Percentiles rank a stretch among this genome's conserved stretches.
Evolutionary conservation across 2,329 filamentous ascomycete genomes (phyloP).

Genomic region (Neurospora sp.): DNA sequence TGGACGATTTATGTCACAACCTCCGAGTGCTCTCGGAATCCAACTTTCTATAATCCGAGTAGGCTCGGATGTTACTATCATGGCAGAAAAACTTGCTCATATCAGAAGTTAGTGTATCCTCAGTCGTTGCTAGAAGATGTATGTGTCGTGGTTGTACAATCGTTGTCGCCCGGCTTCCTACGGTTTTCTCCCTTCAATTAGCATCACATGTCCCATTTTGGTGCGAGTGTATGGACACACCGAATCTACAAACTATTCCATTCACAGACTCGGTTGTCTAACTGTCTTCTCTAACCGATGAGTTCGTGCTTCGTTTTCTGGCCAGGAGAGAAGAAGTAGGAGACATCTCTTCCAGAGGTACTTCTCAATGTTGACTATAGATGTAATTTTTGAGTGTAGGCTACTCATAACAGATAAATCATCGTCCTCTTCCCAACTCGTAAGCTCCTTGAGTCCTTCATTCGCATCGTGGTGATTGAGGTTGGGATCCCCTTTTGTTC

Average conservation of each 20-base stretch:
- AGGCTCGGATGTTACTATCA: neutral
- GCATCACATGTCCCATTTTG: neutral
- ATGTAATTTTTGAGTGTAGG: neutral
- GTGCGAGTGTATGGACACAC: neutral
- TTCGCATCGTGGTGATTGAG: neutral
- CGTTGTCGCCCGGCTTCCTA: neutral
- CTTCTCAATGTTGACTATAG: neutral
- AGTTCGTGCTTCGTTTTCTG: neutral
- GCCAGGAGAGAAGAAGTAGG: neutral
- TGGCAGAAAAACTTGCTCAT: neutral
- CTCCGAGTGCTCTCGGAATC: neutral
- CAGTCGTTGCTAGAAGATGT: neutral
- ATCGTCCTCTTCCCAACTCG: neutral
- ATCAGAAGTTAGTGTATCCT: neutral
- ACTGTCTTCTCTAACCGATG: neutral
- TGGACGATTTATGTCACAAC: neutral
- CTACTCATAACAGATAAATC: neutral
- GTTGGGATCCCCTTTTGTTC: neutral
- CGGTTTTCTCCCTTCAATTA: neutral
- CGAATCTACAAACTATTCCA: neutral
- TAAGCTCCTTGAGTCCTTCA: neutral
- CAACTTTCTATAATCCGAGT: neutral
- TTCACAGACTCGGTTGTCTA: neutral
- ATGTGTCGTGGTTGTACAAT: neutral
- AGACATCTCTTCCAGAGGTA: neutral